Evolutionary conservation across 768 basidiomycete species (phyloP).

Genomic region (Termitomyces sp.): DNA sequence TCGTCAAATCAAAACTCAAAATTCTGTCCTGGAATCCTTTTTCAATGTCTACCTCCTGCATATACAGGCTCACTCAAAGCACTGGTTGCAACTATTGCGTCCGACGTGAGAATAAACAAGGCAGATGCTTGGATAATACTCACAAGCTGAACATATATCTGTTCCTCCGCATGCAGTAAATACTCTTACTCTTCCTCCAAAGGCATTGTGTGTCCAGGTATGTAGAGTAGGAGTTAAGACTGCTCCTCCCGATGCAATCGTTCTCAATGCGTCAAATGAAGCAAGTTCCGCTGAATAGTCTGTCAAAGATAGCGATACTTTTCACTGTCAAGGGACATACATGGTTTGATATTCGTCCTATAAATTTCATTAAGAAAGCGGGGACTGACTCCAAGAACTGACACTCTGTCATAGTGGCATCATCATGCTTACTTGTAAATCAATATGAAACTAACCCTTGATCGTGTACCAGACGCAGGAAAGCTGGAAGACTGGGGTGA

Average conservation of each 20-base stretch:
- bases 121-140: conserved; percentile 17
- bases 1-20: not conserved
- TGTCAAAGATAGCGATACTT: not conserved
- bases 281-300: conserved; percentile 38
- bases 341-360: conserved; percentile 42
- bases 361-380: conserved; percentile 59
- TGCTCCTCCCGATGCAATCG: conserved; percentile 51
- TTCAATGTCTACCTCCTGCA: conserved; percentile 43
- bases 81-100: conserved; percentile 41
- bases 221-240: conserved; percentile 59
- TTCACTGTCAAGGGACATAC: conserved; percentile 26
- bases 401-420: conserved; percentile 19
- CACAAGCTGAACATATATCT: conserved; percentile 59
- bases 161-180: conserved; percentile 59
- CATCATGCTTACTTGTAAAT: not conserved
- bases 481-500: conserved; percentile 43
- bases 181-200: conserved; percentile 43
- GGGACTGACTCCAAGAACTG: conserved; percentile 43
- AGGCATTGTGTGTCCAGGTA: conserved; percentile 56
- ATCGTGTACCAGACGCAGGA: conserved; percentile 49
- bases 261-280: conserved; percentile 45
- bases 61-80: conserved; percentile 46
- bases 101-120: not conserved
- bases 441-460: conserved; percentile 36
- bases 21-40: not conserved